These are phyloP conservation scores for Teunomyces barrocoloradensis DNA, from an alignment of 805 yeast genomes.

Conservation along the genomic window DNA sequence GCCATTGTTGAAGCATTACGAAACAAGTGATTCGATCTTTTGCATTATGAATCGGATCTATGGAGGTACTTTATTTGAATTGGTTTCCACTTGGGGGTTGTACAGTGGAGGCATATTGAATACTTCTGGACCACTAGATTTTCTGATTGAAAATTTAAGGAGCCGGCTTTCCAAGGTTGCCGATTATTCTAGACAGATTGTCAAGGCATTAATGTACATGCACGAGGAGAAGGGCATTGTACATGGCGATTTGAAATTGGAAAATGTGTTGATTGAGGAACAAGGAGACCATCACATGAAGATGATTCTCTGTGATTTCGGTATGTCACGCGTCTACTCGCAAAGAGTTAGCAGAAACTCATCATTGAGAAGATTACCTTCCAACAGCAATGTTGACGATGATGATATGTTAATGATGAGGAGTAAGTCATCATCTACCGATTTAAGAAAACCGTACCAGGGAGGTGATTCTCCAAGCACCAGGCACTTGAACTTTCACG, in stretches of 20 bases:
- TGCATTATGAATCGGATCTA: slow-evolving; percentile 65
- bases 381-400: slow-evolving; percentile 7
- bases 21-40: slow-evolving; percentile 63
- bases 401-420: slow-evolving; percentile 22
- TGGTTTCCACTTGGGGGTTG: slow-evolving; percentile 66
- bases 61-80: slow-evolving; percentile 81
- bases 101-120: slow-evolving; percentile 26
- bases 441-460: slow-evolving; percentile 31
- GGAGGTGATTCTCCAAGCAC: slow-evolving; percentile 29
- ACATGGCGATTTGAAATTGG: slow-evolving; percentile 83
- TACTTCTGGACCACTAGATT: slow-evolving; percentile 27
- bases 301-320: slow-evolving; percentile 81
- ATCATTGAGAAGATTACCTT: slow-evolving; percentile 10
- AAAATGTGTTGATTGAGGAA: slow-evolving; percentile 65
- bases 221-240: slow-evolving; percentile 54
- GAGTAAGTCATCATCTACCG: slow-evolving; percentile 33
- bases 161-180: slow-evolving; percentile 34
- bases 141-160: slow-evolving; percentile 22
- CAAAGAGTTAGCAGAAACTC: slow-evolving; percentile 25
- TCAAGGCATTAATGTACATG: slow-evolving; percentile 59
- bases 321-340: slow-evolving; percentile 56
- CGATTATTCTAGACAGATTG: slow-evolving; percentile 50
- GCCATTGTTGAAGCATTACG: slow-evolving; percentile 58
- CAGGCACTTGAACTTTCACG: slow-evolving; percentile 19
- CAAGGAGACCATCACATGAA: slow-evolving; percentile 21